phyloP scores from a whole-genome alignment of 345 rosid genomes.

The Aquilaria malaccensis region DNA sequence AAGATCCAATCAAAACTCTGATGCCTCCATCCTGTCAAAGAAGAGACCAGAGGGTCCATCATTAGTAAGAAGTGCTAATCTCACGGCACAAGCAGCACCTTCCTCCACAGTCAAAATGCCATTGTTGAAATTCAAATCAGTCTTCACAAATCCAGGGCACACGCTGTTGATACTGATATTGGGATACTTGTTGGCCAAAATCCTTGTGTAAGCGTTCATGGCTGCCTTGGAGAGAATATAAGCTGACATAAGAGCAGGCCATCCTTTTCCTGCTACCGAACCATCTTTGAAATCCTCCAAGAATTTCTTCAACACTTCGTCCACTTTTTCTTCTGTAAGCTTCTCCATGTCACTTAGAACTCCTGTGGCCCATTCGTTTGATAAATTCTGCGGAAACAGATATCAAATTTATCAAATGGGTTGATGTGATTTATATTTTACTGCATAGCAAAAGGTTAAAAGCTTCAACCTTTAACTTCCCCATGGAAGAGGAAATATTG shows the following conservation, averaged over 20 bases:
- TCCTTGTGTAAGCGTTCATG: constrained; percentile 1
- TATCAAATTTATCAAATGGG: not conserved
- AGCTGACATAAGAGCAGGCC: constrained; percentile 8
- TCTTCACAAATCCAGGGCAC: constrained; percentile 10
- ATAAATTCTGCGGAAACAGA: not conserved
- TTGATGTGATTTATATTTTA: not conserved
- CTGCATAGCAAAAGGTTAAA: not conserved
- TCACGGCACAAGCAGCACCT: constrained; percentile 9
- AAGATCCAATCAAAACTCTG: constrained; percentile 8
- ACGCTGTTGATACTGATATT: constrained; percentile 10
- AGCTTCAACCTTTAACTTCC: constrained; percentile 13
- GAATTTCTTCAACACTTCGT: constrained; percentile 11
- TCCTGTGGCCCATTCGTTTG: not conserved
- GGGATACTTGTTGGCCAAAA: constrained; percentile 6
- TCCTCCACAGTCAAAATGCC: constrained; percentile 8
- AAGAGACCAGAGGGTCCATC: constrained; percentile 22
- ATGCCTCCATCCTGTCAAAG: constrained; percentile 9
- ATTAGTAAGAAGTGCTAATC: constrained; percentile 13
- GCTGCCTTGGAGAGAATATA: constrained; percentile 7
- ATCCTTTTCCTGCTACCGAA: constrained; percentile 1
- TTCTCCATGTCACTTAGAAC: not conserved
- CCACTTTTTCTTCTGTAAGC: constrained; percentile 15
- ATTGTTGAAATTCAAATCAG: constrained; percentile 4
- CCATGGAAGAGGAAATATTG: constrained; percentile 17
- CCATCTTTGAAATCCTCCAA: constrained; percentile 14